These are phyloP conservation scores for Brassica rapa DNA, from an alignment of 345 rosid species.

Conservation along the genomic window DNA sequence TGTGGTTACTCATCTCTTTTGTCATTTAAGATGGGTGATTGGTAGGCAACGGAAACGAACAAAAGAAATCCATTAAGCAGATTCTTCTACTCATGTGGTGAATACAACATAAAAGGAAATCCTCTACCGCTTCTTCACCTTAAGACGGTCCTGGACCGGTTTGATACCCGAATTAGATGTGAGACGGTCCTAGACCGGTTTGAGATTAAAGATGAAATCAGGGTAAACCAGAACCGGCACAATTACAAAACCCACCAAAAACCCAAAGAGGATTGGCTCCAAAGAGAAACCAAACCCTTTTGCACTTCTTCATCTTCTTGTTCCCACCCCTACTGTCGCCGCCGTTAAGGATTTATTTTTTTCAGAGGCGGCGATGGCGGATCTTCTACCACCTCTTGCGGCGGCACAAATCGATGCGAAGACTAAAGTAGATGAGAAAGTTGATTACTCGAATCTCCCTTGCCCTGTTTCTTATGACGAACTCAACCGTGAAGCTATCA, in stretches of 20 bases:
- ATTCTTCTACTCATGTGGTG: background rate
- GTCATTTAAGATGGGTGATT: background rate
- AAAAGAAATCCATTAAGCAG: background rate
- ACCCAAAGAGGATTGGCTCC: conserved; percentile 22
- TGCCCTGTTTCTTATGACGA: conserved; percentile 94
- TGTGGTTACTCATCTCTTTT: background rate
- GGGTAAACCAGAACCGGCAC: conserved; percentile 10
- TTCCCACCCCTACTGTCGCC: conserved; percentile 1
- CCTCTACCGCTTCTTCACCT: background rate
- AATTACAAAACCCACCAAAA: conserved; percentile 37
- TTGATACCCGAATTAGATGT: background rate
- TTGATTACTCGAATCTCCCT: conserved; percentile 74
- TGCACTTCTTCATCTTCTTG: background rate
- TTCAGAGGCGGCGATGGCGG: conserved; percentile 54
- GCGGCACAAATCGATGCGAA: conserved; percentile 40
- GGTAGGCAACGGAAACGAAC: background rate
- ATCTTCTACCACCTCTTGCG: conserved; percentile 45
- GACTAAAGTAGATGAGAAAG: conserved; percentile 51
- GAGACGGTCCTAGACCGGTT: conserved; percentile 22
- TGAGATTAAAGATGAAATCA: conserved; percentile 1
- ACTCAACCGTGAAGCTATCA: conserved; percentile 87
- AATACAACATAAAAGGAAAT: background rate
- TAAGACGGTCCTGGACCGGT: background rate
- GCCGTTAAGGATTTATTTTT: conserved; percentile 12
- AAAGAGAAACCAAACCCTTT: conserved; percentile 31